A percentile compares a stretch with the other conserved stretches of the same genome.
These are phyloP conservation scores for Tanacetum coccineum DNA, from an alignment of 129 eudicot genomes.

Conservation along the genomic window DNA sequence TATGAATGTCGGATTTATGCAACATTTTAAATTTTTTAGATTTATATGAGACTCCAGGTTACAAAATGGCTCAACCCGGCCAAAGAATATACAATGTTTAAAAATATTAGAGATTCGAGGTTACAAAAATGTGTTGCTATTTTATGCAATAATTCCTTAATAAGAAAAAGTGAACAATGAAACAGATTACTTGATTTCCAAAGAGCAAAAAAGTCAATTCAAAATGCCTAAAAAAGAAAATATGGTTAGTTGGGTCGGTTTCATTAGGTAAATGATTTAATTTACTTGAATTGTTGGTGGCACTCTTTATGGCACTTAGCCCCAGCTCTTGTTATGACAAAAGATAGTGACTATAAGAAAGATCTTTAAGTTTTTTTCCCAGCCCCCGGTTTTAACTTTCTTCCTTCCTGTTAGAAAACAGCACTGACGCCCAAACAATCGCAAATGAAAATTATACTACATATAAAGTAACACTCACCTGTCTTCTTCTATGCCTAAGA, in stretches of 20 bases:
- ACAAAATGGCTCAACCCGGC: too few relatives aligned
- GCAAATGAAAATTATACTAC: too few relatives aligned
- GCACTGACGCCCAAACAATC: not conserved
- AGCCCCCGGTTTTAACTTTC: not conserved
- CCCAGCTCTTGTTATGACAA: conserved; percentile 13
- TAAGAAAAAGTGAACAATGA: not conserved
- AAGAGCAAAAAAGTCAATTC: conserved; percentile 4
- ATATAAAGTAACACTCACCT: too few relatives aligned
- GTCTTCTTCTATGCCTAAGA: too few relatives aligned
- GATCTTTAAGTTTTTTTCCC: conserved; percentile 8
- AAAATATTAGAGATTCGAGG: too few relatives aligned
- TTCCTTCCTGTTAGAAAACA: conserved; percentile 2
- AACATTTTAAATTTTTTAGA: too few relatives aligned
- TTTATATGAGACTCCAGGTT: too few relatives aligned
- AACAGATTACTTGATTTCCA: not conserved
- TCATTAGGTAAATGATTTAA: not conserved
- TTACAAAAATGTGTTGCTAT: too few relatives aligned
- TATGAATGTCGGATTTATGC: too few relatives aligned
- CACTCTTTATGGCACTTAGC: conserved; percentile 15
- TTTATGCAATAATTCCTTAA: not conserved
- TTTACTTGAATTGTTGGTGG: conserved; percentile 7
- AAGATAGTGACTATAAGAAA: conserved; percentile 1
- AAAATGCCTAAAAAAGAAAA: not conserved
- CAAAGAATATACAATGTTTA: too few relatives aligned
- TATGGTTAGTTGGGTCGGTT: not conserved